These are phyloP conservation scores for Sarocladium strictum DNA, from an alignment of 2,329 filamentous ascomycete genomes.

Conservation along the genomic window DNA sequence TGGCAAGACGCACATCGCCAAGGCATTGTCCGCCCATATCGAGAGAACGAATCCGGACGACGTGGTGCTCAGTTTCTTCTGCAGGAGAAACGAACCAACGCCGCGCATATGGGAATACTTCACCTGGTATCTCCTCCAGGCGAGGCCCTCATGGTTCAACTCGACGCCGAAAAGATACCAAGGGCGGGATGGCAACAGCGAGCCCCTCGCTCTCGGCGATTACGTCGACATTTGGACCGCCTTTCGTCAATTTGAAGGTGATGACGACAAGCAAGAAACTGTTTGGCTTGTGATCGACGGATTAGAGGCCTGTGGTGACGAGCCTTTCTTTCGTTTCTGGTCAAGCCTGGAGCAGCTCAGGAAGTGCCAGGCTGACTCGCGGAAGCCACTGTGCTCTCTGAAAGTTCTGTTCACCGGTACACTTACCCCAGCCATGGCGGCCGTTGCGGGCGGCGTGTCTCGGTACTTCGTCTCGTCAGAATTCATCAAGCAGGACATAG, in stretches of 20 bases:
- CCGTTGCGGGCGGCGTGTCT: not conserved
- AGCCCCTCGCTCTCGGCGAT: slow-evolving; percentile 10
- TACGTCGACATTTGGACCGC: slow-evolving; percentile 16
- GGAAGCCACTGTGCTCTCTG: not conserved
- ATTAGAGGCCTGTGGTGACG: slow-evolving; percentile 14
- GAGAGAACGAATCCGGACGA: slow-evolving; percentile 9
- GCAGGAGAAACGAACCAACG: slow-evolving; percentile 10
- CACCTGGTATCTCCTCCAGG: slow-evolving; percentile 14
- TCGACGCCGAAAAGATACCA: slow-evolving; percentile 12
- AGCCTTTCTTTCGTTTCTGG: not conserved
- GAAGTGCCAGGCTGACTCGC: not conserved
- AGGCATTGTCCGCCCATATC: slow-evolving; percentile 15
- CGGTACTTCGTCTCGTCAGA: not conserved
- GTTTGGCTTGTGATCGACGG: slow-evolving; percentile 19
- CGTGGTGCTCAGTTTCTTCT: slow-evolving; percentile 17
- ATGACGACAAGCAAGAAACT: not conserved
- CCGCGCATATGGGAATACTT: slow-evolving; percentile 18
- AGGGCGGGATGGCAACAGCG: slow-evolving; percentile 4
- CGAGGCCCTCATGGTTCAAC: slow-evolving; percentile 14
- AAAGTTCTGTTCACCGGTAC: slow-evolving; percentile 2
- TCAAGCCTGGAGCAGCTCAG: not conserved
- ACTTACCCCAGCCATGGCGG: not conserved
- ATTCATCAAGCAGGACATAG: not conserved
- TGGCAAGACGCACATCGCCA: slow-evolving; percentile 19
- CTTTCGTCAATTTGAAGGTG: not conserved